Evolutionary conservation across 805 yeast species (phyloP), one percentile per base, ranked within the genome.

Genomic region (Brettanomyces anomalus): DNA sequence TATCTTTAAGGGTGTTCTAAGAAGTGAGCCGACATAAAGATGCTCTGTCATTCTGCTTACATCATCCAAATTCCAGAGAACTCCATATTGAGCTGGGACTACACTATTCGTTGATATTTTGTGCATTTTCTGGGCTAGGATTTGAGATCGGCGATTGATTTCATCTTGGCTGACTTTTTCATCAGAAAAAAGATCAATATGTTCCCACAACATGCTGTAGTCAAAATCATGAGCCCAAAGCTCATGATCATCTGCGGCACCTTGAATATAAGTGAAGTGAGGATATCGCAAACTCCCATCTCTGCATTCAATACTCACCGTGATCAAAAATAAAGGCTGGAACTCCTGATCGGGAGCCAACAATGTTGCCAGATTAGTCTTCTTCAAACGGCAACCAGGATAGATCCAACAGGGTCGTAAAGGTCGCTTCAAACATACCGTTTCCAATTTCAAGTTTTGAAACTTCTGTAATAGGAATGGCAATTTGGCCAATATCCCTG

Each of bases 171-270:
- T 32, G 8, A 32, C 7, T n/a, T 6, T 16, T 7, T 42, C 38
- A 39, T 65, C 60, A 4, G 38, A 21, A 17, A 56, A 52, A 6
- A 40, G 39, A 1, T 56, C 59, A 3, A 56, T 40, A 45, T 72
- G 54, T 3, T 54, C 41, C 94, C 95, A 86, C 39, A 83, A 74
- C 21, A 74, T 39, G 0, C 53, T 51, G 0, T 89, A 77, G 1
- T 68, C 71, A 26, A 86, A 58, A 0, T 69, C 64, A 4, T 72
- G 66, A 0, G 81, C 73, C 97, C 96, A 88, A 10, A 81, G 65
- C 53, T 88, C 97, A 57, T 88, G 95, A 53, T 89, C 96, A 59
- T 88, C 97, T 0, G 93, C 96, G 0, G 96, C 93, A 1, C 97
- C 97, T 60, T 87, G 96, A 1, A 87, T 84, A 55, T 88, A 88